These are phyloP conservation scores for Pichia sp. DNA, from an alignment of 1,139 yeast species.

Conservation along the genomic window DNA sequence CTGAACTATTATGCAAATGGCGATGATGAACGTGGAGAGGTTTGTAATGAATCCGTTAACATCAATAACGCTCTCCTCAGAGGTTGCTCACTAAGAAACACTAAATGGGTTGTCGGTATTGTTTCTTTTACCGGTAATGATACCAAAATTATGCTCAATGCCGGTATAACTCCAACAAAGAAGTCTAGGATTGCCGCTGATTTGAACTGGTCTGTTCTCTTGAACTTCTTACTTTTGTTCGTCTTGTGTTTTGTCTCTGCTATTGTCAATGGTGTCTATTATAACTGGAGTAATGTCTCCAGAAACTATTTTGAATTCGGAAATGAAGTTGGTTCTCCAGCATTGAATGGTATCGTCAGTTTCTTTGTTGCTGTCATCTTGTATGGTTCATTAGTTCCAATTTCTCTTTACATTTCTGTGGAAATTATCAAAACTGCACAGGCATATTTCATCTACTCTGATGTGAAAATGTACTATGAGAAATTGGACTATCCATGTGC, in stretches of 20 bases:
- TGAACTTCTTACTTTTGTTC: constrained; percentile 72
- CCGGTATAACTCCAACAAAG: constrained; percentile 91
- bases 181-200: constrained; percentile 76
- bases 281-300: constrained; percentile 45
- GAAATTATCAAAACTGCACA: constrained; percentile 93
- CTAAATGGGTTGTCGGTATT: constrained; percentile 88
- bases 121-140: constrained; percentile 88
- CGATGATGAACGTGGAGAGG: constrained; percentile 30
- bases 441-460: constrained; percentile 89
- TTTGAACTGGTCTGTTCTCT: constrained; percentile 70
- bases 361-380: constrained; percentile 87
- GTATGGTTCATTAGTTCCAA: constrained; percentile 89
- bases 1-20: constrained; percentile 51
- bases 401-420: constrained; percentile 87
- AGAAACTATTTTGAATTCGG: constrained; percentile 68
- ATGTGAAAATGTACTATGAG: constrained; percentile 77
- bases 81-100: constrained; percentile 89
- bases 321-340: constrained; percentile 54
- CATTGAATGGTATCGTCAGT: constrained; percentile 73
- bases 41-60: constrained; percentile 60
- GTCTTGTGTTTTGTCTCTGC: constrained; percentile 79
- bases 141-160: constrained; percentile 86
- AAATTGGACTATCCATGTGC: constrained; percentile 89
- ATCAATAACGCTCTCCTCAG: constrained; percentile 77
- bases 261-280: constrained; percentile 72